These are phyloP conservation scores for Pleurozium schreberi DNA, from an alignment of 225 moss, liverwort and hornwort species.

Conservation along the genomic window DNA sequence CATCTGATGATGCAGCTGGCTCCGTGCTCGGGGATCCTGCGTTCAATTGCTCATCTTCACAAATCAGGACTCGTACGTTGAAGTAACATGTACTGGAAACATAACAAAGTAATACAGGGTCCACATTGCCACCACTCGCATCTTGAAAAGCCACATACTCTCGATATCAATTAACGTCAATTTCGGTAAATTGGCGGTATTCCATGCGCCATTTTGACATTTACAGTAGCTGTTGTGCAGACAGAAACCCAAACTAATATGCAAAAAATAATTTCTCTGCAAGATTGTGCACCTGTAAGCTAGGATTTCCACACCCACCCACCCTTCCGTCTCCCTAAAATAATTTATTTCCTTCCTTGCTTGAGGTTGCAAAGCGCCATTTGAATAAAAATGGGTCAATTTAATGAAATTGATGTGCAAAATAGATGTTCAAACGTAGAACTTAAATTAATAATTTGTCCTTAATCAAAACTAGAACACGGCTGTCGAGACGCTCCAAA, in stretches of 20 bases:
- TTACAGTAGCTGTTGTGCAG: background rate
- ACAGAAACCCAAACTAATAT: background rate
- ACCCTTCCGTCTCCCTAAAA: background rate
- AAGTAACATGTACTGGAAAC: background rate
- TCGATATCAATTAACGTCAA: background rate
- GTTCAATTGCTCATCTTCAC: background rate
- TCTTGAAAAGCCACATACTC: background rate
- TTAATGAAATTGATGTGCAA: background rate
- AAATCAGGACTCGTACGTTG: background rate
- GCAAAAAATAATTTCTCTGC: background rate
- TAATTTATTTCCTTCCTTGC: background rate
- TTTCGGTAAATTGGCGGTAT: background rate
- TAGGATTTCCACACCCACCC: background rate
- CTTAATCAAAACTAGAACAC: background rate
- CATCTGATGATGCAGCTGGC: conserved; percentile 47
- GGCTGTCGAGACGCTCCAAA: background rate
- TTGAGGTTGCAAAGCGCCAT: background rate
- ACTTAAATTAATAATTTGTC: background rate
- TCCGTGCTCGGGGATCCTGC: conserved; percentile 53
- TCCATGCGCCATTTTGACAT: background rate
- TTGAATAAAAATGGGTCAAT: too few relatives aligned
- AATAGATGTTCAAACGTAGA: background rate
- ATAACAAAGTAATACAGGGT: background rate
- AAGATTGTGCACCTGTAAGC: background rate
- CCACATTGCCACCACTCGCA: background rate